Conservation (phyloP, 495 filamentous ascomycete species). For the Lindgomyces ingoldianus region DNA sequence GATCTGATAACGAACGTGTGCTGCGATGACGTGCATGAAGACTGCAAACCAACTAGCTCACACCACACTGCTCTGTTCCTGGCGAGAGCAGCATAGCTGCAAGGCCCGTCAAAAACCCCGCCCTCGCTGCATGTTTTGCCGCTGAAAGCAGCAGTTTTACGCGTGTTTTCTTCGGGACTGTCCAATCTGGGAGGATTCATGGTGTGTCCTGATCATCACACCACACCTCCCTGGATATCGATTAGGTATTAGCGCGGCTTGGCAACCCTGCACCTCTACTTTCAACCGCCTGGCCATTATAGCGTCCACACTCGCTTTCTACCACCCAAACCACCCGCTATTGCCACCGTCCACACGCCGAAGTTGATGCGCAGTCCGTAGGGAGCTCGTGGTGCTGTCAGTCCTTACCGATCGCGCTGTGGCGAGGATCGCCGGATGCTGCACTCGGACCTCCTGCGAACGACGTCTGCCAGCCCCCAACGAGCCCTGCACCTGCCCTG, state of each 20-base stretch:
- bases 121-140: too few relatives aligned
- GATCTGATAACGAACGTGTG: constrained; percentile 25
- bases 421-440: constrained; percentile 24
- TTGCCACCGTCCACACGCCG: background rate
- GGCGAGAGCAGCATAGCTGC: background rate
- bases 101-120: too few relatives aligned
- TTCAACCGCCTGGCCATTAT: constrained; percentile 28
- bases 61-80: background rate
- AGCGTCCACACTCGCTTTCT: constrained; percentile 6
- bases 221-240: background rate
- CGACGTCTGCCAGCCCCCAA: constrained; percentile 21
- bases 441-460: constrained; percentile 20
- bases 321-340: constrained; percentile 2
- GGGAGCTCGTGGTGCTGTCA: constrained; percentile 22
- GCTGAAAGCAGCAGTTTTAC: too few relatives aligned
- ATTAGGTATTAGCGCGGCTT: constrained; percentile 14
- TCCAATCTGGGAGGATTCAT: too few relatives aligned
- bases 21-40: constrained; percentile 26
- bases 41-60: background rate
- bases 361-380: constrained; percentile 26
- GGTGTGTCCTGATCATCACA: too few relatives aligned
- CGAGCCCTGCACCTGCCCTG: constrained; percentile 16
- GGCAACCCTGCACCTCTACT: constrained; percentile 20
- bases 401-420: constrained; percentile 21
- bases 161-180: too few relatives aligned